Base-by-base conservation (phyloP, 2,329 filamentous ascomycete genomes). In the Fusarium kyushuense region DNA sequence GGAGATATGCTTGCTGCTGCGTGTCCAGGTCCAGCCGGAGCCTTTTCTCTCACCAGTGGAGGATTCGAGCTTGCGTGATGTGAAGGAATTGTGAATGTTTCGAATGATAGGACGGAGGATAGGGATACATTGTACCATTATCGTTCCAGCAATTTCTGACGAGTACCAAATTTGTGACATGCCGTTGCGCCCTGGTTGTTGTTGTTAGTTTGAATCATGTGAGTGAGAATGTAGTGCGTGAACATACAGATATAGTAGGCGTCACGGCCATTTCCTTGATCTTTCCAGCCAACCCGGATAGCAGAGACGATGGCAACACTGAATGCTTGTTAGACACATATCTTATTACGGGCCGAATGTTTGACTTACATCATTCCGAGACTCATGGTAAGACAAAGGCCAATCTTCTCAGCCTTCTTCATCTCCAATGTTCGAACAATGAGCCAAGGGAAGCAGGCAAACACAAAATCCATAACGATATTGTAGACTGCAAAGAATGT, bases 121-220 rank as follows among this genome's bases (percentile, higher is more conserved):
- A 3, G 84, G 84, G 4, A 86, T 82, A 61, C 83, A 86, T 67
- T 86, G 84, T 6, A 86, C 84, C 42, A 86, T 85, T 65, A 86
- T 84, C 27, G 84, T 86, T 54, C 84, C 84, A 11, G 82, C 79
- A 54, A 86, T 77, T 73, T 86, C 84, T 17, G 83, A 84, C 0
- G 82, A 84, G 73, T 84, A 81, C 72, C 72, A 74, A 32, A 74
- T 21, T 47, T 74, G 72, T 1, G 72, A 74, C 57, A 74, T 51
- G 13, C 69, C 72, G 14, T 74, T 74, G 16, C 72, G 72, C 72
- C 72, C 72, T 74, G 19, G 1, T 7, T 11, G 1, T 1, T 11
- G 1, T 1, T 23, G 38, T 55, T 14, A 47, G 51, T 29, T 12
- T 38, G 6, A 16, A 13, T 17, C 29, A 16, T 2, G 2, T 9